These are phyloP conservation scores for Mucor piriformis DNA, from an alignment of 371 early-diverging fungal genomes.

Conservation along the genomic window DNA sequence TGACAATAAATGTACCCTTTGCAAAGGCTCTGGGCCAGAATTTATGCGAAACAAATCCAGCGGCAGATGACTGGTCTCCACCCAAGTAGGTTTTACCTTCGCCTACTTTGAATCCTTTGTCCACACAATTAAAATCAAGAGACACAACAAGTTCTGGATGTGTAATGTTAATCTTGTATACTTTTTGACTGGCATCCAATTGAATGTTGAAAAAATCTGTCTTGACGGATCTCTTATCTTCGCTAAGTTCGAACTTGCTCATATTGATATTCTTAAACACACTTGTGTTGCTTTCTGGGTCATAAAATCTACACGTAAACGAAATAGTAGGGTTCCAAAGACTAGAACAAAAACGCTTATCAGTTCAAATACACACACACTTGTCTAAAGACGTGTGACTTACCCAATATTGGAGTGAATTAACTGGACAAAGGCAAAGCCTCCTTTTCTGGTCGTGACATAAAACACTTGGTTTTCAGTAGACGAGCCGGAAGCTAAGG, in stretches of 20 bases:
- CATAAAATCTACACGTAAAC: constrained; percentile 76
- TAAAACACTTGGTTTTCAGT: constrained; percentile 93
- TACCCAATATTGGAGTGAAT: constrained; percentile 88
- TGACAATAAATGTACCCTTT: constrained; percentile 73
- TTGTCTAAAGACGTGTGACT: constrained; percentile 15
- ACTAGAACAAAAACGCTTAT: no score
- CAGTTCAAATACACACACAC: no score
- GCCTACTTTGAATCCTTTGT: constrained; percentile 81
- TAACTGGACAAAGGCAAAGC: constrained; percentile 80
- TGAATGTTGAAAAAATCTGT: constrained; percentile 72
- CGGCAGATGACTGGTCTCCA: constrained; percentile 48
- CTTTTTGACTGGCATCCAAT: constrained; percentile 51
- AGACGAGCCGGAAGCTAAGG: constrained; percentile 70
- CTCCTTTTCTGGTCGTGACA: constrained; percentile 72
- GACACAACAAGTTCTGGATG: constrained; percentile 68
- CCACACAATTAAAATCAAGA: constrained; percentile 67
- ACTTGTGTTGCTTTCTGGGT: constrained; percentile 61
- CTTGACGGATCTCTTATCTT: constrained; percentile 71
- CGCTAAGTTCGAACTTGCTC: constrained; percentile 65
- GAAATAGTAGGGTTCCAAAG: constrained; percentile 72
- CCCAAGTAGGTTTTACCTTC: constrained; percentile 78
- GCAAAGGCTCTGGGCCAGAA: constrained; percentile 82
- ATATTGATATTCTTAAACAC: constrained; percentile 76
- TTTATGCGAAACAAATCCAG: constrained; percentile 71
- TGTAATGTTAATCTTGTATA: constrained; percentile 59